Evolutionary conservation across 306 rosid genomes (phyloP).

Genomic region (Pyrus communis): DNA sequence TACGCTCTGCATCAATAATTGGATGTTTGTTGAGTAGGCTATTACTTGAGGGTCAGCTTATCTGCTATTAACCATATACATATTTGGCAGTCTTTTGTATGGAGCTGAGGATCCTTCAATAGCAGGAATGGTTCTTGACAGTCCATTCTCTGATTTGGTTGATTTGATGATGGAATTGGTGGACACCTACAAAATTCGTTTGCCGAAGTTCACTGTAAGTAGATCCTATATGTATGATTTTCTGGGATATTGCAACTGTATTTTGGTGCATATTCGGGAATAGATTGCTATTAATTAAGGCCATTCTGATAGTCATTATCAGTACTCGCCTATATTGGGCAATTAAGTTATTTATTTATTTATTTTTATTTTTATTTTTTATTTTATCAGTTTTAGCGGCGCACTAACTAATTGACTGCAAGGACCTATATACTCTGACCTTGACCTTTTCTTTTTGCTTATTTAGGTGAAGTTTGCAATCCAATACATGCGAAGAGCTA

Average conservation of each 20-base stretch:
- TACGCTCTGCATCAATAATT: background rate
- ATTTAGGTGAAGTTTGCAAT: constrained; percentile 86
- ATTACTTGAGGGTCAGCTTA: background rate
- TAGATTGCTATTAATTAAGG: background rate
- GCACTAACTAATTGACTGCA: background rate
- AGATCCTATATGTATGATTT: background rate
- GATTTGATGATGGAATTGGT: constrained; percentile 98
- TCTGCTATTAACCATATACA: constrained; percentile 25
- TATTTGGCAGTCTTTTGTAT: constrained; percentile 71
- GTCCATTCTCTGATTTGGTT: constrained; percentile 93
- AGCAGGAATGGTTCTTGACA: constrained; percentile 95
- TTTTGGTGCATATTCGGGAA: background rate
- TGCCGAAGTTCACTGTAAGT: constrained; percentile 96
- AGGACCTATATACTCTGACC: background rate
- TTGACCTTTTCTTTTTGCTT: constrained; percentile 1
- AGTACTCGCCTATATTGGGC: background rate
- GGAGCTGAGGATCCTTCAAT: constrained; percentile 98
- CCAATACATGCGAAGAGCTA: constrained; percentile 76
- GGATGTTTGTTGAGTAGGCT: background rate
- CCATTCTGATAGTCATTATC: background rate
- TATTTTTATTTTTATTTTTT: background rate
- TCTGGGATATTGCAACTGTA: background rate
- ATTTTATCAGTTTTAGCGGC: background rate
- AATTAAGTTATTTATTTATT: background rate
- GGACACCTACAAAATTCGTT: constrained; percentile 66